These are phyloP conservation scores for Furcasterigmium sp. DNA, from an alignment of 2,329 filamentous ascomycete genomes.

Conservation along the genomic window DNA sequence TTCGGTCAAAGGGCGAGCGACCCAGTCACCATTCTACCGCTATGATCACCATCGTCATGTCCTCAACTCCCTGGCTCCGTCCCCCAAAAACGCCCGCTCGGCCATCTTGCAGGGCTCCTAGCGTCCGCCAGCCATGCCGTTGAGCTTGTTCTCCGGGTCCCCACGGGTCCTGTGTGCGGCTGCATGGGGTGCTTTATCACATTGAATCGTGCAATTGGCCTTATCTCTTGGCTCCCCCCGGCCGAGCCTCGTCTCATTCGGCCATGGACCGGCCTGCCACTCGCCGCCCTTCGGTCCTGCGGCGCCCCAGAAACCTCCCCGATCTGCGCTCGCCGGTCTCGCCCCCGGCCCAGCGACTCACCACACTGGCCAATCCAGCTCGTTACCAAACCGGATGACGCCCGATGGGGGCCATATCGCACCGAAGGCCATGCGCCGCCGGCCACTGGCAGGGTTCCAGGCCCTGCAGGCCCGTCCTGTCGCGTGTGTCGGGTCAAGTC, in stretches of 20 bases:
- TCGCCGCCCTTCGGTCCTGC: neutral
- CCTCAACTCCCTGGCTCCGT: no score
- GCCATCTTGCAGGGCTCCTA: no score
- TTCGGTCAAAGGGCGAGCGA: no score
- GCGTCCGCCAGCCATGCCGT: neutral
- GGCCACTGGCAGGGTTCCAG: neutral
- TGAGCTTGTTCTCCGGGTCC: neutral
- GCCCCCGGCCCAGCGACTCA: neutral
- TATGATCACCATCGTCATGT: no score
- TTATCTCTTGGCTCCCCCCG: slow-evolving; percentile 6
- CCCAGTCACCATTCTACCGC: no score
- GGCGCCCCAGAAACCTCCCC: neutral
- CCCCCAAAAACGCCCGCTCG: no score
- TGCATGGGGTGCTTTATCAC: neutral
- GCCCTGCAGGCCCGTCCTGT: no score
- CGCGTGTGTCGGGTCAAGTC: no score
- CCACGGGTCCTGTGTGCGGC: neutral
- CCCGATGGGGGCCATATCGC: neutral
- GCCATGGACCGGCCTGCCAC: neutral
- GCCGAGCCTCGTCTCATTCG: neutral
- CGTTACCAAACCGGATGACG: neutral
- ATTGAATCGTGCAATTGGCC: slow-evolving; percentile 3
- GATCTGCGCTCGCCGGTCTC: neutral
- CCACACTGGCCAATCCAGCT: slow-evolving; percentile 1
- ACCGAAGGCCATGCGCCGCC: neutral